Percentiles rank a stretch among this genome's conserved stretches.
Conservation (phyloP, 2,329 filamentous ascomycete species). For the Phyllosticta citrichinensis region DNA sequence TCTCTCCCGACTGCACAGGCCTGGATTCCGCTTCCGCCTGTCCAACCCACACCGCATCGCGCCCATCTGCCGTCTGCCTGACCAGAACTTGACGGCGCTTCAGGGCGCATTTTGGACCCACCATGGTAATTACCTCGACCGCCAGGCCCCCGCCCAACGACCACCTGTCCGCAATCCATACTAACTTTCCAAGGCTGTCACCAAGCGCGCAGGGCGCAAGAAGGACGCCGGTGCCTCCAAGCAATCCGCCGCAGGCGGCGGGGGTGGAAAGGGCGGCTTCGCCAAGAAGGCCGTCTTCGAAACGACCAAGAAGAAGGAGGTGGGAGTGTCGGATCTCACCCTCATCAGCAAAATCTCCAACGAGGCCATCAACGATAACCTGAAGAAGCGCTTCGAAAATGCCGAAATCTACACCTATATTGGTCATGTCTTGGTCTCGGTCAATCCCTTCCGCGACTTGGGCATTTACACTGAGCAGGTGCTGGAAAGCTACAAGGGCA, state of each 20-base stretch:
- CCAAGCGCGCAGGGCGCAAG: slow-evolving; percentile 49
- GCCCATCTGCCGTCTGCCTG: neutral
- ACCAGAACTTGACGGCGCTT: slow-evolving; percentile 8
- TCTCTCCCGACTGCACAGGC: slow-evolving; percentile 1
- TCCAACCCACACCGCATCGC: neutral
- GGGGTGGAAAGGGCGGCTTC: slow-evolving; percentile 46
- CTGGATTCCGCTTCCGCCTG: neutral
- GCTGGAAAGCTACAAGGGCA: slow-evolving; percentile 86
- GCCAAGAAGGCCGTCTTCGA: slow-evolving; percentile 96
- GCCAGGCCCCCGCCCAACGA: neutral
- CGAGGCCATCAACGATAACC: slow-evolving; percentile 97
- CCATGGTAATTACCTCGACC: slow-evolving; percentile 9
- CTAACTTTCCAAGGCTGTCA: slow-evolving; percentile 36
- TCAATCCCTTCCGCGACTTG: slow-evolving; percentile 95
- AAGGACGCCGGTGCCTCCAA: slow-evolving; percentile 39
- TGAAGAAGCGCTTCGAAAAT: slow-evolving; percentile 97
- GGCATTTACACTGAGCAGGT: slow-evolving; percentile 96
- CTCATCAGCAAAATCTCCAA: slow-evolving; percentile 98
- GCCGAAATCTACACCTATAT: slow-evolving; percentile 99
- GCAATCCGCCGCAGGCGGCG: slow-evolving; percentile 31
- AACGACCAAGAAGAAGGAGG: slow-evolving; percentile 96
- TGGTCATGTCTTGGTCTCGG: slow-evolving; percentile 96
- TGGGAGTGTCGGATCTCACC: slow-evolving; percentile 94
- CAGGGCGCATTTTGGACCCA: slow-evolving; percentile 8
- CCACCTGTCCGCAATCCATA: neutral